A percentile compares a stretch with the other conserved stretches of the same genome.
Evolutionary conservation across 2,329 filamentous ascomycete species (phyloP).

Genomic region (Incumbomyces lentus): DNA sequence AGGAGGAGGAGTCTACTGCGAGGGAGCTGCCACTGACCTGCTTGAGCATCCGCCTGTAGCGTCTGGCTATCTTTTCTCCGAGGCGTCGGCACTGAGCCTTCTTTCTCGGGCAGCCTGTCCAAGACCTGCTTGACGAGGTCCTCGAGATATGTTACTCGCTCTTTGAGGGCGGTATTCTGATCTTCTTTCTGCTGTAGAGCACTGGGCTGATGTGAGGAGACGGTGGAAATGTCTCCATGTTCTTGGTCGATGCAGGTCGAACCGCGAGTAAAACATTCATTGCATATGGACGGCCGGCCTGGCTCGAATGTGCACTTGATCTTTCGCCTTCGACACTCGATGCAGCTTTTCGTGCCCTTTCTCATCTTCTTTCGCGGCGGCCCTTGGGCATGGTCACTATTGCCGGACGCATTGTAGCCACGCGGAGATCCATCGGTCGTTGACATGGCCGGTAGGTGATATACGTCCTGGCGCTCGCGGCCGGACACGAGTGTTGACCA

Average conservation of each 20-base stretch:
- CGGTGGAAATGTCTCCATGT: constrained; percentile 23
- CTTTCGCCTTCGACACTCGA: constrained; percentile 34
- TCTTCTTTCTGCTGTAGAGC: constrained; percentile 19
- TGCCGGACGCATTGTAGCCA: neutral
- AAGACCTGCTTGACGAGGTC: constrained; percentile 27
- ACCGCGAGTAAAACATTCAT: constrained; percentile 31
- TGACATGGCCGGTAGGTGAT: neutral
- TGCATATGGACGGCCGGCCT: constrained; percentile 27
- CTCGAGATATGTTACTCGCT: constrained; percentile 30
- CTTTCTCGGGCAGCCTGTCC: constrained; percentile 23
- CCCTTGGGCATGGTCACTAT: constrained; percentile 23
- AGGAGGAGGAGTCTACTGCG: neutral
- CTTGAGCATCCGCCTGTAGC: constrained; percentile 19
- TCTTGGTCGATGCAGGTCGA: constrained; percentile 32
- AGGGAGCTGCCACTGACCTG: constrained; percentile 1
- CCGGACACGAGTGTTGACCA: too few species aligned
- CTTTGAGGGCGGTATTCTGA: constrained; percentile 26
- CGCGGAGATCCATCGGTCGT: neutral
- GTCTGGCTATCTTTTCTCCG: constrained; percentile 6
- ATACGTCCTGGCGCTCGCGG: too few species aligned
- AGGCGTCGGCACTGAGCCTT: neutral
- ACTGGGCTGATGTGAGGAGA: constrained; percentile 11
- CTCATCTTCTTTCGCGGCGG: constrained; percentile 34
- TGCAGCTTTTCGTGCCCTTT: constrained; percentile 34
- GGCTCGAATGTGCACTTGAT: constrained; percentile 33